These are phyloP conservation scores for Celoporthe dispersa DNA, from an alignment of 2,329 filamentous ascomycete genomes.

Conservation along the genomic window DNA sequence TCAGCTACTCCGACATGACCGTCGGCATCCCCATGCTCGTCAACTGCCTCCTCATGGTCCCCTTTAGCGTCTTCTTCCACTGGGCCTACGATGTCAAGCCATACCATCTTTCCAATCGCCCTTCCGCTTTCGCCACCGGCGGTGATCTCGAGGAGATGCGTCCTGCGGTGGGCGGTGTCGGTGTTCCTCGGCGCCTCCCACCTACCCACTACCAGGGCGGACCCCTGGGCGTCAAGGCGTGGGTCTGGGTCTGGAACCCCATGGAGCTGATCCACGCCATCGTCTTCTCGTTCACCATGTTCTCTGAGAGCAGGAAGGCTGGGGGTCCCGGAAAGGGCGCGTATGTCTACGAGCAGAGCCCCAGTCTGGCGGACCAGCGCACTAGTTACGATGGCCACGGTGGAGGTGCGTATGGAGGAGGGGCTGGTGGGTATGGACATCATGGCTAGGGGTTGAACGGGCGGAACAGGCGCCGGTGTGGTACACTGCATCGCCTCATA, in stretches of 20 bases:
- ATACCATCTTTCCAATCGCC: constrained; percentile 26
- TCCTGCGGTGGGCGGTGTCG: too few species aligned
- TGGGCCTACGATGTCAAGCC: constrained; percentile 33
- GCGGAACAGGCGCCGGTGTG: not conserved
- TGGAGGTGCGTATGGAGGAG: not conserved
- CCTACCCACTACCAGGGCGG: constrained; percentile 32
- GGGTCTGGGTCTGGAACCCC: constrained; percentile 27
- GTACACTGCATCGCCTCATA: not conserved
- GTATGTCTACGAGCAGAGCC: not conserved
- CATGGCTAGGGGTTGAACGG: not conserved
- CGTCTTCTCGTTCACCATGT: constrained; percentile 17
- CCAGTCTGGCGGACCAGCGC: not conserved
- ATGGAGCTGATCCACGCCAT: constrained; percentile 27
- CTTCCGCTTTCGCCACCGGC: not conserved
- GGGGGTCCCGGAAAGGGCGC: not conserved
- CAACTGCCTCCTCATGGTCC: constrained; percentile 35
- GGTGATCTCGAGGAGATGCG: not conserved
- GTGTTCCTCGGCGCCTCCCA: too few species aligned
- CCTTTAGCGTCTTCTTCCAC: constrained; percentile 33
- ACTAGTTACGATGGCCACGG: not conserved
- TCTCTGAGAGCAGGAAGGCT: not conserved
- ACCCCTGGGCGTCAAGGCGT: constrained; percentile 29
- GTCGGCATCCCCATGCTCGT: constrained; percentile 34
- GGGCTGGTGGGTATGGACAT: not conserved
- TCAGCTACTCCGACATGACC: constrained; percentile 35